Conservation (phyloP, 306 rosid species). For the Boehmeria nivea region DNA sequence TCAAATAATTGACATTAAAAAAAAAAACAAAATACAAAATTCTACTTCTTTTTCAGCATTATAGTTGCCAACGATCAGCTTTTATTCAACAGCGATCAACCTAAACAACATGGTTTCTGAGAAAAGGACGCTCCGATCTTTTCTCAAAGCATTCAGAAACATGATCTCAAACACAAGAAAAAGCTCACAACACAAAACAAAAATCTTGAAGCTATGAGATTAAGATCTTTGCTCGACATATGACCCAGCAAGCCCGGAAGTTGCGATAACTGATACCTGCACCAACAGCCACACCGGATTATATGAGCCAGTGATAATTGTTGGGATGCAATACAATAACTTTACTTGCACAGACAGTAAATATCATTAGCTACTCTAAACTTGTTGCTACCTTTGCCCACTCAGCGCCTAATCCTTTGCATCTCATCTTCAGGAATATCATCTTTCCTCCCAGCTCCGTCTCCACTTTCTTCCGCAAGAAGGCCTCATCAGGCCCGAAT, state of each 20-base stretch:
- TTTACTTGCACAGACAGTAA: neutral
- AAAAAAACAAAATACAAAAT: too few relatives aligned
- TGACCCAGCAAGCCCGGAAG: slow-evolving; percentile 95
- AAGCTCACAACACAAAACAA: slow-evolving; percentile 18
- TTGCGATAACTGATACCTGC: slow-evolving; percentile 93
- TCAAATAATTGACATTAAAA: neutral
- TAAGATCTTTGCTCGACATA: slow-evolving; percentile 89
- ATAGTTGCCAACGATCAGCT: slow-evolving; percentile 21
- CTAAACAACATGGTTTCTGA: slow-evolving; percentile 21
- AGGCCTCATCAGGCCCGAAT: slow-evolving; percentile 73
- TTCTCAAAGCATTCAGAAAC: slow-evolving; percentile 31
- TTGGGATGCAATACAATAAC: neutral
- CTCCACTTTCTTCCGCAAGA: slow-evolving; percentile 90
- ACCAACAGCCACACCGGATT: slow-evolving; percentile 1
- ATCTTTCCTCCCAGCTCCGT: slow-evolving; percentile 76
- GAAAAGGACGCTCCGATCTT: slow-evolving; percentile 23
- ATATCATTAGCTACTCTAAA: neutral
- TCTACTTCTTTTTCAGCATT: too few relatives aligned
- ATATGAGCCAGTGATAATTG: too few relatives aligned
- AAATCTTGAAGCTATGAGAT: slow-evolving; percentile 25
- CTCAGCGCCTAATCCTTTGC: slow-evolving; percentile 68
- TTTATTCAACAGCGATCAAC: slow-evolving; percentile 48
- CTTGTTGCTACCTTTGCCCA: slow-evolving; percentile 77
- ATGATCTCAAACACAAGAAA: slow-evolving; percentile 23
- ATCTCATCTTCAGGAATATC: slow-evolving; percentile 91